phyloP scores from a whole-genome alignment of 208 protist species.

The Acanthamoeba quina region DNA sequence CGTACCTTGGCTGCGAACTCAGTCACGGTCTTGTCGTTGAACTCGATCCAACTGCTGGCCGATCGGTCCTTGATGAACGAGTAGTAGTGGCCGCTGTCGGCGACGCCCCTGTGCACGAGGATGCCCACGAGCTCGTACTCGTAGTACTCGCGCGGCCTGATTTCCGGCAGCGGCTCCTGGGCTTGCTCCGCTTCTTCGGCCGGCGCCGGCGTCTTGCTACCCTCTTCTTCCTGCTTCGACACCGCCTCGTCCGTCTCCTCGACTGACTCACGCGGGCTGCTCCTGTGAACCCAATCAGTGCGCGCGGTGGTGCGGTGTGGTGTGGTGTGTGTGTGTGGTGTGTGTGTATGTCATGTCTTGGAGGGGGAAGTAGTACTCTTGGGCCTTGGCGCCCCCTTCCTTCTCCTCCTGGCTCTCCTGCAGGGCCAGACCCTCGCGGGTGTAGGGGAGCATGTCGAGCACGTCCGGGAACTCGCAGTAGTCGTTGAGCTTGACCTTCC shows the following conservation, averaged over 20 bases:
- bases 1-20: constrained; percentile 69
- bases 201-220: background rate
- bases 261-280: background rate
- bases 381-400: background rate
- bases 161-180: background rate
- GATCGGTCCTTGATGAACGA: constrained; percentile 84
- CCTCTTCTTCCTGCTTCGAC: background rate
- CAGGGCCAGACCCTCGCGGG: constrained; percentile 72
- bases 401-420: background rate
- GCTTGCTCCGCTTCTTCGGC: background rate
- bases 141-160: constrained; percentile 75
- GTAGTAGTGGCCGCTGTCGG: constrained; percentile 89
- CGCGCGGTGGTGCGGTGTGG: no score
- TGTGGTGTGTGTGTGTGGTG: no score
- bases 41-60: constrained; percentile 81
- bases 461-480: constrained; percentile 86
- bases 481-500: constrained; percentile 85
- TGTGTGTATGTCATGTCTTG: no score
- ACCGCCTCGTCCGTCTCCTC: background rate
- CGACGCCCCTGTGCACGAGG: constrained; percentile 86
- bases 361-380: background rate
- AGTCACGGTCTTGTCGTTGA: constrained; percentile 80
- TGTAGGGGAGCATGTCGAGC: constrained; percentile 86
- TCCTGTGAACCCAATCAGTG: background rate
- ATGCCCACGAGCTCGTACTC: constrained; percentile 88